Conservation (phyloP, 2,329 filamentous ascomycete genomes). For the Leptographium galeiforme region DNA sequence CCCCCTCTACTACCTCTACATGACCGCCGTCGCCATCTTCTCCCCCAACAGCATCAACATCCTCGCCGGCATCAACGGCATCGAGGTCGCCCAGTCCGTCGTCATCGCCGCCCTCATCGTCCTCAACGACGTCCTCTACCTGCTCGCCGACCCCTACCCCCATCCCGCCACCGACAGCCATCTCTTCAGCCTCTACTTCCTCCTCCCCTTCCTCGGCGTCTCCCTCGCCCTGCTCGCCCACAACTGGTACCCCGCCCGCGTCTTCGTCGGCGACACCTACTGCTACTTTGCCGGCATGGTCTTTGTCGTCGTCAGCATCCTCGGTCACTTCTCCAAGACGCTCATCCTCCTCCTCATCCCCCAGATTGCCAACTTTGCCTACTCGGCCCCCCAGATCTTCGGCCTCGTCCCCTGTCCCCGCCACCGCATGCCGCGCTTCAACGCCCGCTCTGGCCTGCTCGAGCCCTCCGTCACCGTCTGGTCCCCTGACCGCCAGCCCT, state of each 20-base stretch:
- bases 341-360: constrained; percentile 80
- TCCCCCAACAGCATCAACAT: constrained; percentile 99
- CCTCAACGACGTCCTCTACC: constrained; percentile 79
- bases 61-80: constrained; percentile 96
- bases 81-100: constrained; percentile 89
- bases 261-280: constrained; percentile 97
- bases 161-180: constrained; percentile 94
- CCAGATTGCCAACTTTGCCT: constrained; percentile 93
- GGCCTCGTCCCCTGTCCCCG: constrained; percentile 81
- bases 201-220: constrained; percentile 88
- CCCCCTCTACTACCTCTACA: constrained; percentile 84
- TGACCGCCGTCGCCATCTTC: constrained; percentile 93
- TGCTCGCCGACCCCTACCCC: constrained; percentile 50
- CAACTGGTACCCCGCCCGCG: constrained; percentile 91
- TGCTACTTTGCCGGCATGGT: constrained; percentile 99
- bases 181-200: constrained; percentile 86
- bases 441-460: constrained; percentile 67
- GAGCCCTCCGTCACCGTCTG: constrained; percentile 78
- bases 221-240: constrained; percentile 75
- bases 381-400: constrained; percentile 86
- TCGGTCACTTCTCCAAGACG: constrained; percentile 97
- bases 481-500: constrained; percentile 53
- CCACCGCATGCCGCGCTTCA: constrained; percentile 82
- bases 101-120: constrained; percentile 75
- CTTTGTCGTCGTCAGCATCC: constrained; percentile 90